phyloP scores from a whole-genome alignment of 805 yeast species.

The Saccharomycopsis capsularis region DNA sequence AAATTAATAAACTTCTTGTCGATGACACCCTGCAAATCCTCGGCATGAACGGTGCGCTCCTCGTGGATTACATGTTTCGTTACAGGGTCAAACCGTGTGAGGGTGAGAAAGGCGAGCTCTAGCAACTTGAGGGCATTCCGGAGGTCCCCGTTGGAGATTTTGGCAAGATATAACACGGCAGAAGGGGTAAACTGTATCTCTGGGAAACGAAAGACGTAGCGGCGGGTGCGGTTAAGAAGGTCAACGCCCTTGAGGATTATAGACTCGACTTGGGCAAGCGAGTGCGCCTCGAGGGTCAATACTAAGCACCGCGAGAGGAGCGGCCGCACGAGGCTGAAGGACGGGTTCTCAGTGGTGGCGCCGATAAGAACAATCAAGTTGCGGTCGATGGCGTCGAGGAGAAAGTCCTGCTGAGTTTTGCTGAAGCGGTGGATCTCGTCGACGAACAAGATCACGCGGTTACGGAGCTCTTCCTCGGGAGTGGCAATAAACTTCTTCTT shows the following conservation, averaged over 20 bases:
- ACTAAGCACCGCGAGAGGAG: constrained; percentile 78
- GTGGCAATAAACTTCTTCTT: constrained; percentile 51
- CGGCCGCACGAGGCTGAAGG: constrained; percentile 74
- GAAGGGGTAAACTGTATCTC: constrained; percentile 47
- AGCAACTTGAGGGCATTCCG: constrained; percentile 73
- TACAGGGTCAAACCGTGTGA: constrained; percentile 24
- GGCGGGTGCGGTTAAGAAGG: constrained; percentile 53
- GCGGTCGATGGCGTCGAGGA: constrained; percentile 75
- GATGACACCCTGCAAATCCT: constrained; percentile 35
- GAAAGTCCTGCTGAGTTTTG: constrained; percentile 79
- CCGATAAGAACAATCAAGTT: constrained; percentile 83
- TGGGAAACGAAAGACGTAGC: constrained; percentile 41
- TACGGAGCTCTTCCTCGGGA: constrained; percentile 36
- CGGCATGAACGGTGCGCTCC: constrained; percentile 8
- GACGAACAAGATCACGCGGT: constrained; percentile 67
- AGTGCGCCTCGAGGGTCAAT: constrained; percentile 56
- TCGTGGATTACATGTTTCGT: constrained; percentile 7
- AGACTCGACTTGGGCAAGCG: constrained; percentile 39
- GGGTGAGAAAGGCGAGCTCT: constrained; percentile 60
- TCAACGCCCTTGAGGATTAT: constrained; percentile 55
- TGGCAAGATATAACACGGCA: constrained; percentile 61
- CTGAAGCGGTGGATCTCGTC: constrained; percentile 92
- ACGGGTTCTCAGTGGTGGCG: constrained; percentile 97
- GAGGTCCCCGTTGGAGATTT: constrained; percentile 82
- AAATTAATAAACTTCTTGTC: constrained; percentile 55